Conservation (phyloP, 192 early-diverging fungal genomes). For the Coemansia biformis region DNA sequence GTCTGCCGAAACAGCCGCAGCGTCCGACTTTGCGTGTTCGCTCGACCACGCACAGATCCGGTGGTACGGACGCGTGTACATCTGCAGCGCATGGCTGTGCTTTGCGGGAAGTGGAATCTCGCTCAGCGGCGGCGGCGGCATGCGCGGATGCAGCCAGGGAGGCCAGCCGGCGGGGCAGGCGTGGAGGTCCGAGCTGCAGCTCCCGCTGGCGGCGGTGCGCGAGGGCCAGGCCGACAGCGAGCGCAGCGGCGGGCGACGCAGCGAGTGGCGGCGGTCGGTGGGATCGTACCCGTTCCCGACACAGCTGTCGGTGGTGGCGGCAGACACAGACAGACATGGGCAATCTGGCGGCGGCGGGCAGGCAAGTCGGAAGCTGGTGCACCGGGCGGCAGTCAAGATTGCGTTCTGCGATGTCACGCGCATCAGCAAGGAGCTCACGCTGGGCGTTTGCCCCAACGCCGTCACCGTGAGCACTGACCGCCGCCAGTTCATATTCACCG, state of each 20-base stretch:
- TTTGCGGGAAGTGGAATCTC: conserved; percentile 33
- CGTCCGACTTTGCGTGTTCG: conserved; percentile 30
- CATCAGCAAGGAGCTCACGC: conserved; percentile 40
- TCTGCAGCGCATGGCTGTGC: conserved; percentile 16
- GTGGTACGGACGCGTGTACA: conserved; percentile 44
- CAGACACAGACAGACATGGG: no score
- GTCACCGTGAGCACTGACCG: conserved; percentile 26
- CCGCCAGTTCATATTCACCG: conserved; percentile 44
- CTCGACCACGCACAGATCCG: conserved; percentile 40
- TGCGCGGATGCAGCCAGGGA: background rate
- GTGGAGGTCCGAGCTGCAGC: no score
- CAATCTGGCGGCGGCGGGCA: no score
- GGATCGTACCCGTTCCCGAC: no score
- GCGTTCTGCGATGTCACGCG: conserved; percentile 34
- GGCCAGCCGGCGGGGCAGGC: no score
- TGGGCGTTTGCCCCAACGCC: conserved; percentile 45
- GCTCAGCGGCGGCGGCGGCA: conserved; percentile 4
- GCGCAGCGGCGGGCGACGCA: no score
- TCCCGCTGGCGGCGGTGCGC: no score
- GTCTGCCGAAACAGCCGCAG: background rate
- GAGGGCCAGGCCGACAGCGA: no score
- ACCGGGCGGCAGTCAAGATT: conserved; percentile 25
- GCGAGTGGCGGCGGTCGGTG: no score
- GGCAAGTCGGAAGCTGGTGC: conserved; percentile 26
- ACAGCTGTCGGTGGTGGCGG: no score